These are phyloP conservation scores for Cyberlindnera bimundalis DNA, from an alignment of 805 yeast species.

Conservation along the genomic window DNA sequence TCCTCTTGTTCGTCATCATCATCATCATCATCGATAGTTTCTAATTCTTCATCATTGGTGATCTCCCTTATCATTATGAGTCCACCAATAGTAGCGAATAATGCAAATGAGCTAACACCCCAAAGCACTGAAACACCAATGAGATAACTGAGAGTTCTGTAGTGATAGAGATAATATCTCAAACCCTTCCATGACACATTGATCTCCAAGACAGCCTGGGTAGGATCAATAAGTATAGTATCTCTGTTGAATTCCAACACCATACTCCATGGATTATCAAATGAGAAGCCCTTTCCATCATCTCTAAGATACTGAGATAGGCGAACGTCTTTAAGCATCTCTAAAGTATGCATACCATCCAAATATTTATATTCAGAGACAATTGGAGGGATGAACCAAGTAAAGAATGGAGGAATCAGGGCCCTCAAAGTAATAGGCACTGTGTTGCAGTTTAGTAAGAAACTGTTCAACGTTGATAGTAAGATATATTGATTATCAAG, in stretches of 20 bases:
- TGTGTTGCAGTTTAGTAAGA: constrained; percentile 18
- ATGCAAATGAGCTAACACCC: constrained; percentile 15
- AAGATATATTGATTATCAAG: constrained; percentile 19
- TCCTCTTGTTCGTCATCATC: constrained; percentile 1
- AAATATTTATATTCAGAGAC: constrained; percentile 8
- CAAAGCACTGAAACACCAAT: constrained; percentile 21
- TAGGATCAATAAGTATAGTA: constrained; percentile 19
- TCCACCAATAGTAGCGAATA: constrained; percentile 21
- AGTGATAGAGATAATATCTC: constrained; percentile 24
- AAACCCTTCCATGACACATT: constrained; percentile 25
- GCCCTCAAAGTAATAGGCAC: constrained; percentile 5
- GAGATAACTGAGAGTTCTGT: constrained; percentile 23
- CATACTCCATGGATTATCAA: constrained; percentile 16
- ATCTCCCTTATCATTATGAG: constrained; percentile 17
- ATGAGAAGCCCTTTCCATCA: background rate
- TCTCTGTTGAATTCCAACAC: constrained; percentile 24
- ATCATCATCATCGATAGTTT: constrained; percentile 9
- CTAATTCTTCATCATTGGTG: background rate
- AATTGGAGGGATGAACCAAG: constrained; percentile 20
- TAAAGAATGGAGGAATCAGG: constrained; percentile 19
- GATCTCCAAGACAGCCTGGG: constrained; percentile 17
- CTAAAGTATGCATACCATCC: constrained; percentile 6
- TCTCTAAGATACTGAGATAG: constrained; percentile 13
- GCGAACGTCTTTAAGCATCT: constrained; percentile 15
- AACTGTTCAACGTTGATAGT: constrained; percentile 20